Evolutionary conservation across 139 green algal genomes (phyloP).

Genomic region (Micromonas commoda): DNA sequence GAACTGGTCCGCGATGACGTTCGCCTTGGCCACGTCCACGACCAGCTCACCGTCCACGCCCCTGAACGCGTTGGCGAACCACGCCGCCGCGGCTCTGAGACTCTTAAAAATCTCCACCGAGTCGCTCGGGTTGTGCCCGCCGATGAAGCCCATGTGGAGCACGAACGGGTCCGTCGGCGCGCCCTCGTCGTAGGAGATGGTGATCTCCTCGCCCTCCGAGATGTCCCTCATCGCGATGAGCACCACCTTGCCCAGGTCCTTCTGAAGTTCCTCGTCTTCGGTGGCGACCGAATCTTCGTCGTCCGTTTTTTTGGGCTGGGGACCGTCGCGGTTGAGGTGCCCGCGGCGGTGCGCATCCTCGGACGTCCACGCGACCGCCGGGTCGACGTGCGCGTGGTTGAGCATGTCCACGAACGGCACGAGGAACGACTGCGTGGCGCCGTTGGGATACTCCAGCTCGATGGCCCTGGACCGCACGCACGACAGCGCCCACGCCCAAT

Average conservation of each 20-base stretch:
- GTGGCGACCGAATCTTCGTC: neutral
- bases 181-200: neutral
- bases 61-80: conserved; percentile 3
- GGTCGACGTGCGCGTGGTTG: conserved; percentile 7
- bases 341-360: neutral
- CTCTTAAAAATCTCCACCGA: neutral
- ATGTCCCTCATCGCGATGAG: neutral
- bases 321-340: neutral
- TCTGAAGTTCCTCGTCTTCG: neutral
- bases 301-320: neutral
- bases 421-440: neutral
- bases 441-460: neutral
- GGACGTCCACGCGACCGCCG: neutral
- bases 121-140: conserved; percentile 3
- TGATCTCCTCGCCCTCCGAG: neutral
- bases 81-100: neutral
- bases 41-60: neutral
- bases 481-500: conserved; percentile 1
- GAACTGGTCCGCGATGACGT: neutral
- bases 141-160: conserved; percentile 7
- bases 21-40: neutral
- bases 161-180: neutral
- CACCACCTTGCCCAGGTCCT: neutral
- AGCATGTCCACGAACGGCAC: conserved; percentile 16
- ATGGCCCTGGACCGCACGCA: conserved; percentile 1